Evolutionary conservation across 169 alveolate genomes (phyloP).

Genomic region (Perkinsus olseni): DNA sequence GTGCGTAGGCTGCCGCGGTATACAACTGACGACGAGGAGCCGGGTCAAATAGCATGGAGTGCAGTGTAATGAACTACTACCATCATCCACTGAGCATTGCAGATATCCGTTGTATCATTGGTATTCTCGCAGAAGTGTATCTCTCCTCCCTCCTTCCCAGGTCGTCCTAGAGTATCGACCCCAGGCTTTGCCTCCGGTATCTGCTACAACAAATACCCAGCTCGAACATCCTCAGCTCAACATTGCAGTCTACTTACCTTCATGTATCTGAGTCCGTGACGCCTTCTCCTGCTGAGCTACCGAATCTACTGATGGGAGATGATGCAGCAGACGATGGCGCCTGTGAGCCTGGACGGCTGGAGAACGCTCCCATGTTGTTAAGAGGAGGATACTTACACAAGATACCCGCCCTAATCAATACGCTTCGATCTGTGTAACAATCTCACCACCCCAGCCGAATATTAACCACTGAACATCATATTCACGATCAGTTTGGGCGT

Average conservation of each 20-base stretch:
- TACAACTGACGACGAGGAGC: not conserved
- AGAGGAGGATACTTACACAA: too few species aligned
- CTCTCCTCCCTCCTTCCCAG: not conserved
- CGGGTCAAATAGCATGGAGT: not conserved
- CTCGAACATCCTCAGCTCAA: not conserved
- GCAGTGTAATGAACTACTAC: not conserved
- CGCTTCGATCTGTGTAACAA: not conserved
- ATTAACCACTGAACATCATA: not conserved
- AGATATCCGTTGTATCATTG: not conserved
- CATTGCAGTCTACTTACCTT: too few species aligned
- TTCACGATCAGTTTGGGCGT: not conserved
- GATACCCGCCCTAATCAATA: too few species aligned
- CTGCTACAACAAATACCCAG: not conserved
- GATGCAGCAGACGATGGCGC: too few species aligned
- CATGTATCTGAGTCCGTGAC: too few species aligned
- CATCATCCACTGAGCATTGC: not conserved
- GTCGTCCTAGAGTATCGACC: not conserved
- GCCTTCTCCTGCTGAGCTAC: too few species aligned
- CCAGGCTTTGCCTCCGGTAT: not conserved
- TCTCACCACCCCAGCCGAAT: not conserved
- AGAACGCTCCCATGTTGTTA: too few species aligned
- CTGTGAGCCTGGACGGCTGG: too few species aligned
- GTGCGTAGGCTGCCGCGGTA: not conserved
- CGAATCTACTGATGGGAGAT: too few species aligned
- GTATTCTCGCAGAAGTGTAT: not conserved